Percentiles rank a stretch among this genome's conserved stretches.
phyloP scores from a whole-genome alignment of 73 alveolate species.

The Urostyla sp. region DNA sequence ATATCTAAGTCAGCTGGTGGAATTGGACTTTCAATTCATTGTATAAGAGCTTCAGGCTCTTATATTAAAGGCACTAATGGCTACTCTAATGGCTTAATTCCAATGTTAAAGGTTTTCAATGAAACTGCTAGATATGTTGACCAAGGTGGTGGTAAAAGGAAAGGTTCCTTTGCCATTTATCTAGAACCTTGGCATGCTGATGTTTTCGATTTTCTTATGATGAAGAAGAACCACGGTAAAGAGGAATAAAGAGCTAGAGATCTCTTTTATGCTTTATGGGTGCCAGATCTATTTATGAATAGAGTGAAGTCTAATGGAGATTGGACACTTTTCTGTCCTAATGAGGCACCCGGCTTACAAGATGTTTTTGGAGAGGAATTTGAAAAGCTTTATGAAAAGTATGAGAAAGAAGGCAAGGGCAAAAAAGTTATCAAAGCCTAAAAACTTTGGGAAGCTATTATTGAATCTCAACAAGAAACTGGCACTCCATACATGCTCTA shows the following conservation, averaged over 20 bases:
- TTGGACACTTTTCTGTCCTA: conserved; percentile 98
- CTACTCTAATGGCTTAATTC: conserved; percentile 93
- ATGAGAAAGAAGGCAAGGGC: conserved; percentile 90
- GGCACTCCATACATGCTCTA: conserved; percentile 96
- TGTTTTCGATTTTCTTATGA: conserved; percentile 86
- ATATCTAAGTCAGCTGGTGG: conserved; percentile 97
- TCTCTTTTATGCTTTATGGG: conserved; percentile 95
- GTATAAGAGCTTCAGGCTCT: conserved; percentile 88
- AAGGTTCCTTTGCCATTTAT: conserved; percentile 97
- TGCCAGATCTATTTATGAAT: conserved; percentile 95
- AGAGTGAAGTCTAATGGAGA: conserved; percentile 90
- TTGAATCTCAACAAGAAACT: conserved; percentile 93
- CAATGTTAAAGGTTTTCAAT: conserved; percentile 96
- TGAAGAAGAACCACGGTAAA: conserved; percentile 93
- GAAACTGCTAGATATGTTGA: conserved; percentile 96
- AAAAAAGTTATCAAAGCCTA: conserved; percentile 90
- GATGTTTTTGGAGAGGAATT: conserved; percentile 93
- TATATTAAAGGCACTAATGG: conserved; percentile 97
- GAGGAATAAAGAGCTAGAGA: conserved; percentile 97
- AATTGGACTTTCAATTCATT: conserved; percentile 91
- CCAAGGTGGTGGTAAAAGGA: conserved; percentile 99
- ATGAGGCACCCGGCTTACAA: conserved; percentile 88
- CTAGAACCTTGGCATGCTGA: conserved; percentile 99
- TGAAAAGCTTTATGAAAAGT: conserved; percentile 78
- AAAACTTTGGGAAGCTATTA: conserved; percentile 90